phyloP scores from a whole-genome alignment of 2,329 filamentous ascomycete genomes.

The Xylariaceae sp. region DNA sequence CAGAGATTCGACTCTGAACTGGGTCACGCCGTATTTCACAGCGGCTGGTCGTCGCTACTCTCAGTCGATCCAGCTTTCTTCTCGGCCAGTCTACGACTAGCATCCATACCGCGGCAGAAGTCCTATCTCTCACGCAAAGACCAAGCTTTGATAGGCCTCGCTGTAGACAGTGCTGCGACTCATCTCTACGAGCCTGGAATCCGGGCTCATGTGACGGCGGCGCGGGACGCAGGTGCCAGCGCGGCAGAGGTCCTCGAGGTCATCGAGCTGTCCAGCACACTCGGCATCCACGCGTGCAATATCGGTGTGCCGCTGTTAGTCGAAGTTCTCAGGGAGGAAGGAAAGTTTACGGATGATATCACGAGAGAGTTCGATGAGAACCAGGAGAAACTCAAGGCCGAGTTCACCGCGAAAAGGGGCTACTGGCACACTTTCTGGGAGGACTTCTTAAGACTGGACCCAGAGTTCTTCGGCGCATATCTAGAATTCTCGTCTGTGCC shows the following conservation, averaged over 20 bases:
- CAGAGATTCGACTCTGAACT: conserved; percentile 16
- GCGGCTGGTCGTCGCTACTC: conserved; percentile 23
- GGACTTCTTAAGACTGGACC: conserved; percentile 37
- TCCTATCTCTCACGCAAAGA: conserved; percentile 34
- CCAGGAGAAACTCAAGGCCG: conserved; percentile 33
- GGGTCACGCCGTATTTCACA: conserved; percentile 17
- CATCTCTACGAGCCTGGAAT: conserved; percentile 41
- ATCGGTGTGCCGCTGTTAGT: conserved; percentile 41
- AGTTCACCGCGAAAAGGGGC: conserved; percentile 40
- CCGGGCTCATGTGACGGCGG: conserved; percentile 33
- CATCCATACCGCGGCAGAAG: conserved; percentile 21
- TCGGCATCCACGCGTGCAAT: conserved; percentile 44
- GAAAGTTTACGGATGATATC: conserved; percentile 22
- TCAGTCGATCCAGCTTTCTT: conserved; percentile 21
- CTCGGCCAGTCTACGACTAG: conserved; percentile 19
- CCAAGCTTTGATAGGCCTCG: conserved; percentile 37
- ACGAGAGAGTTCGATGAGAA: conserved; percentile 30
- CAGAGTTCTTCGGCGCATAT: conserved; percentile 44
- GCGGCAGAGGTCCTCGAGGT: conserved; percentile 40
- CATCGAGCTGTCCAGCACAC: conserved; percentile 36
- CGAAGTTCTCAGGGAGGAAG: conserved; percentile 41
- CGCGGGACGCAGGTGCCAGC: conserved; percentile 34
- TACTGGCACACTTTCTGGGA: conserved; percentile 45
- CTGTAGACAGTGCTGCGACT: conserved; percentile 38
- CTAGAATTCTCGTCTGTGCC: conserved; percentile 40